A percentile compares a stretch with the other conserved stretches of the same genome.
These are phyloP conservation scores for Ilex paraguariensis DNA, from an alignment of 305 asterid species.

Conservation along the genomic window DNA sequence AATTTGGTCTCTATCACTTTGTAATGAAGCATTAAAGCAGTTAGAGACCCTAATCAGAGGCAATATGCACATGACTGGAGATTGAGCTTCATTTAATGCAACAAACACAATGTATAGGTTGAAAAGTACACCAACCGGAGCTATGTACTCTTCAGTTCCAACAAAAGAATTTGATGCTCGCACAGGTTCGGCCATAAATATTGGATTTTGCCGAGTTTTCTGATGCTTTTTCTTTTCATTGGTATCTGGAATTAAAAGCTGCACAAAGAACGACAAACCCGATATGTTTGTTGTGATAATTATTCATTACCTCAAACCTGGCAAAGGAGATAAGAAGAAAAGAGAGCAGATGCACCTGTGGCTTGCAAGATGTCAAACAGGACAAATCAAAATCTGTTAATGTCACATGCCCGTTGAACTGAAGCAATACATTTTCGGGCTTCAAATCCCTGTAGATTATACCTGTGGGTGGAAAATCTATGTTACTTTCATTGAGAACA, in stretches of 20 bases:
- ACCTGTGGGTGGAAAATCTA: conserved; percentile 41
- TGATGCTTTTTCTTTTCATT: conserved; percentile 64
- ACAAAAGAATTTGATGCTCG: conserved; percentile 95
- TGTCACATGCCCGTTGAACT: conserved; percentile 71
- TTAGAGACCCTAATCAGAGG: too few relatives aligned
- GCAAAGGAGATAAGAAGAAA: conserved; percentile 6
- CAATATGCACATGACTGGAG: too few relatives aligned
- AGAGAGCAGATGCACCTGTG: conserved; percentile 48
- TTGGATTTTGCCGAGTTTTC: conserved; percentile 61
- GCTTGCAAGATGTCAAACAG: conserved; percentile 96
- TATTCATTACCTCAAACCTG: conserved; percentile 1
- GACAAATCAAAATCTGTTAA: conserved; percentile 95
- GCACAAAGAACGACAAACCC: conserved; percentile 20
- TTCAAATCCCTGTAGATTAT: conserved; percentile 92
- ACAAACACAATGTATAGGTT: not conserved
- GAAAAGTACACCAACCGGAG: conserved; percentile 63
- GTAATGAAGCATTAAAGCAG: too few relatives aligned
- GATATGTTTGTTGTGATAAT: conserved; percentile 3
- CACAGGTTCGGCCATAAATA: conserved; percentile 95
- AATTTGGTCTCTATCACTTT: too few relatives aligned
- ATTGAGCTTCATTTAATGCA: not conserved
- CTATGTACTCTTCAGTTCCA: conserved; percentile 96
- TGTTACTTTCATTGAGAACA: too few relatives aligned
- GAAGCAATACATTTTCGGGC: conserved; percentile 90
- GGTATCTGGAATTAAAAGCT: conserved; percentile 79